Base-by-base conservation (phyloP, 495 filamentous ascomycete genomes). In the Penicillium psychrofluorescens region DNA sequence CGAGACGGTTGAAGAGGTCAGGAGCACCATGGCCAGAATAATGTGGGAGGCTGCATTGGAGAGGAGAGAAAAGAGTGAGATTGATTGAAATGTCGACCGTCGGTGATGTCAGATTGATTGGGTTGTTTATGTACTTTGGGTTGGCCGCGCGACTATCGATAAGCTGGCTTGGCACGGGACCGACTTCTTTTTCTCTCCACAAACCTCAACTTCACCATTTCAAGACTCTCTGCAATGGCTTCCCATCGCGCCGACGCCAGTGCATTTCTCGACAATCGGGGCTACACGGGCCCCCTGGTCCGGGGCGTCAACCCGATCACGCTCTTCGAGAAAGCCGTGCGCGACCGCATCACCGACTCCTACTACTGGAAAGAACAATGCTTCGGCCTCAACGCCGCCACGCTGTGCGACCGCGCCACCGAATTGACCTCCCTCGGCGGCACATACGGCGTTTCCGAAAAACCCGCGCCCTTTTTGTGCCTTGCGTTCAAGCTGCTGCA, bases 301-400 rank as follows among this genome's bases (percentile, higher is more conserved):
- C 83, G 81, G 63, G 86, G 88, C 33, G 79, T 90, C 51, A 95
- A 95, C 67, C 90, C 90, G 0, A 83, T 86, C 7, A 86, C 84
- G 7, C 86, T 96, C 32, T 82, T 96, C 71, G 90, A 96, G 55
- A 92, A 90, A 60, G 82, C 88, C 11, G 87, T 95, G 45, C 85
- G 89, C 46, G 91, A 98, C 61, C 89, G 92, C 56, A 96, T 98
- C 63, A 80, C 87, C 44, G 86, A 95, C 48, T 85, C 80, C 50
- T 92, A 94, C 68, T 98, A 95, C 71, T 98, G 88, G 86, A 95
- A 96, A 66, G 94, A 97, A 62, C 90, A 95, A 63, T 94, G 90
- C 60, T 98, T 96, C 70, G 92, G 85, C 15, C 71, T 98, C 48
- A 97, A 97, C 67, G 88, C 89, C 42, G 87, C 72, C 51, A 95